Percentiles rank a stretch among this genome's conserved stretches.
Conservation (phyloP, 2,329 filamentous ascomycete genomes). For the Aspergillus sp. region DNA sequence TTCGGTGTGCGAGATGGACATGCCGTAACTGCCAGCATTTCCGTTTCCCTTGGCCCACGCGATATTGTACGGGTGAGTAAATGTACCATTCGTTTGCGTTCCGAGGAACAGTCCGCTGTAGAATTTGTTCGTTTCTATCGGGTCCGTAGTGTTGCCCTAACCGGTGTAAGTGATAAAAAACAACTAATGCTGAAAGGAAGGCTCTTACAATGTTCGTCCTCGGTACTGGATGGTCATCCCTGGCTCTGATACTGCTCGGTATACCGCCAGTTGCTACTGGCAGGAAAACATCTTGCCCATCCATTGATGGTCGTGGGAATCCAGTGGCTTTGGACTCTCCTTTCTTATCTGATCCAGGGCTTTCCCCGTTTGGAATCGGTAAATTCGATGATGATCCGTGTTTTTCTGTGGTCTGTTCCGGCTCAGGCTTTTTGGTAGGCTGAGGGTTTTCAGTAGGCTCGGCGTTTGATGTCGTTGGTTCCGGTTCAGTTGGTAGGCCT, state of each 20-base stretch:
- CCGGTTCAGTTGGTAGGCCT: neutral
- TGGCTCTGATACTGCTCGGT: conserved; percentile 31
- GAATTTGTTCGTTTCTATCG: conserved; percentile 51
- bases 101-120: conserved; percentile 75
- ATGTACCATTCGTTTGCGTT: conserved; percentile 61
- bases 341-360: too few species aligned
- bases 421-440: neutral
- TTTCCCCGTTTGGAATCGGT: too few species aligned
- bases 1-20: conserved; percentile 70
- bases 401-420: neutral
- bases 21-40: conserved; percentile 62
- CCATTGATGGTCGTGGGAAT: conserved; percentile 16
- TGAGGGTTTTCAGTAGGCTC: neutral
- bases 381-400: too few species aligned
- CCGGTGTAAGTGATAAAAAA: conserved; percentile 6
- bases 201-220: conserved; percentile 33
- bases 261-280: conserved; percentile 34
- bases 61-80: conserved; percentile 68
- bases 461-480: neutral
- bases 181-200: neutral
- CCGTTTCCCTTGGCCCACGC: conserved; percentile 61
- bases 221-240: conserved; percentile 38
- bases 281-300: conserved; percentile 36
- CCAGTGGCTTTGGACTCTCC: neutral
- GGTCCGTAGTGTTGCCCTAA: conserved; percentile 25